A percentile compares a stretch with the other conserved stretches of the same genome.
Conservation (phyloP, 1,139 yeast genomes). For the Blastobotrys raffinosifermentans region DNA sequence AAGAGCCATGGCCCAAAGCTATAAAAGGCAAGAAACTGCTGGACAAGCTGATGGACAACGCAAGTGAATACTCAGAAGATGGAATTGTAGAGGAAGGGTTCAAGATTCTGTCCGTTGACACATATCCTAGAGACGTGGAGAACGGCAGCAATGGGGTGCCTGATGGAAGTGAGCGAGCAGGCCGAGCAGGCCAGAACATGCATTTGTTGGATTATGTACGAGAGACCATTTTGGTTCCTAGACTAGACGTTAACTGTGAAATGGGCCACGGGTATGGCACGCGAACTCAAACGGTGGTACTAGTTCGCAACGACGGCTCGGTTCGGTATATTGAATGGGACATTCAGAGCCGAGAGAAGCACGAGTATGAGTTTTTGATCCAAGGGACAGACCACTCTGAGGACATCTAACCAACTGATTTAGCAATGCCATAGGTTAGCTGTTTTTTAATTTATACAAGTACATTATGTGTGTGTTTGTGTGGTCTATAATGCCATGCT, state of each 20-base stretch:
- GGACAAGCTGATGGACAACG: slow-evolving; percentile 34
- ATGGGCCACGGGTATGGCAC: slow-evolving; percentile 58
- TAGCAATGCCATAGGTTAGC: too few relatives aligned
- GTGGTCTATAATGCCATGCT: neutral
- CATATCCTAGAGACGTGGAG: slow-evolving; percentile 31
- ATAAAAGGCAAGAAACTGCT: slow-evolving; percentile 45
- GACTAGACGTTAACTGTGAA: slow-evolving; percentile 36
- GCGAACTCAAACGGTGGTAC: slow-evolving; percentile 75
- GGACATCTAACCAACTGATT: too few relatives aligned
- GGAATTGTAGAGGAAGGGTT: slow-evolving; percentile 48
- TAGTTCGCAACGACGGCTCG: slow-evolving; percentile 48
- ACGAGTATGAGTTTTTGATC: slow-evolving; percentile 15
- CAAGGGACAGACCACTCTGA: slow-evolving; percentile 9
- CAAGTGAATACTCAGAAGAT: slow-evolving; percentile 35
- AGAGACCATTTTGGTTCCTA: slow-evolving; percentile 64
- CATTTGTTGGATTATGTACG: slow-evolving; percentile 38
- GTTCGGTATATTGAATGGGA: slow-evolving; percentile 43
- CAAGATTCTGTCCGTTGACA: slow-evolving; percentile 45
- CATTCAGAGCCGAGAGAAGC: slow-evolving; percentile 34
- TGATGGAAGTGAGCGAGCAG: too few relatives aligned
- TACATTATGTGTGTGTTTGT: too few relatives aligned
- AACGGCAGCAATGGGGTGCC: slow-evolving; percentile 16
- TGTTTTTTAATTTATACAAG: too few relatives aligned
- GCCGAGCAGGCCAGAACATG: too few relatives aligned
- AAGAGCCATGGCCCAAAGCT: slow-evolving; percentile 72